phyloP scores from a whole-genome alignment of 2,329 filamentous ascomycete genomes.

The Aureobasidium pullulans region DNA sequence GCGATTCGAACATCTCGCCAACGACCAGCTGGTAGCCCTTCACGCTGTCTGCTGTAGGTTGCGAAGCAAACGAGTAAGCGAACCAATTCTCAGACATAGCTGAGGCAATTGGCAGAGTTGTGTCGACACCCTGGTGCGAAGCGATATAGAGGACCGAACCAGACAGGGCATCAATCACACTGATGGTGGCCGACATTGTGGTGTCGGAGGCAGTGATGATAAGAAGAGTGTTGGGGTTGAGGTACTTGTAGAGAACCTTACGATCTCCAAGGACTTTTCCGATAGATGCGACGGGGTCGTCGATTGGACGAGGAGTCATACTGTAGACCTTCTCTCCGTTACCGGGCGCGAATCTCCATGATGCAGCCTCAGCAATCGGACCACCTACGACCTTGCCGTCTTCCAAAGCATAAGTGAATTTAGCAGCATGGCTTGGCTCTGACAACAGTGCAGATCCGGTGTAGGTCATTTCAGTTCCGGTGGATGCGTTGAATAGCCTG shows the following conservation, averaged over 20 bases:
- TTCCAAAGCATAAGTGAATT: constrained; percentile 21
- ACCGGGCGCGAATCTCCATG: constrained; percentile 67
- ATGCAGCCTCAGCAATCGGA: constrained; percentile 14
- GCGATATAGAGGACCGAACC: constrained; percentile 69
- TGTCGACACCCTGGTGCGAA: constrained; percentile 66
- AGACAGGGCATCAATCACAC: constrained; percentile 79
- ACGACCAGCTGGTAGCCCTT: constrained; percentile 83
- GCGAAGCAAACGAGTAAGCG: constrained; percentile 64
- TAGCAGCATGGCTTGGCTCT: not conserved
- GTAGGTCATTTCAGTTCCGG: constrained; percentile 19
- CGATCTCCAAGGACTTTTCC: constrained; percentile 87
- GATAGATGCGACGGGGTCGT: constrained; percentile 90
- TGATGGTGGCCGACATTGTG: constrained; percentile 57
- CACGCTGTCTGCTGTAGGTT: constrained; percentile 47
- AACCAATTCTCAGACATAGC: constrained; percentile 93
- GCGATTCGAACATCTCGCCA: constrained; percentile 85
- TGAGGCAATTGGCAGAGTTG: constrained; percentile 64
- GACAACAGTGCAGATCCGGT: not conserved
- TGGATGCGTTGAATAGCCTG: constrained; percentile 24
- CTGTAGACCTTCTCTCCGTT: constrained; percentile 60
- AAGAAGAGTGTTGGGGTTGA: constrained; percentile 79
- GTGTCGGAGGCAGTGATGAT: constrained; percentile 60
- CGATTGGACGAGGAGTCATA: constrained; percentile 60
- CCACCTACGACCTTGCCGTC: constrained; percentile 23
- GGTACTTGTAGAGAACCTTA: constrained; percentile 93